Evolutionary conservation across 23 red algal genomes (phyloP).

Genomic region (Gracilaria caudata): DNA sequence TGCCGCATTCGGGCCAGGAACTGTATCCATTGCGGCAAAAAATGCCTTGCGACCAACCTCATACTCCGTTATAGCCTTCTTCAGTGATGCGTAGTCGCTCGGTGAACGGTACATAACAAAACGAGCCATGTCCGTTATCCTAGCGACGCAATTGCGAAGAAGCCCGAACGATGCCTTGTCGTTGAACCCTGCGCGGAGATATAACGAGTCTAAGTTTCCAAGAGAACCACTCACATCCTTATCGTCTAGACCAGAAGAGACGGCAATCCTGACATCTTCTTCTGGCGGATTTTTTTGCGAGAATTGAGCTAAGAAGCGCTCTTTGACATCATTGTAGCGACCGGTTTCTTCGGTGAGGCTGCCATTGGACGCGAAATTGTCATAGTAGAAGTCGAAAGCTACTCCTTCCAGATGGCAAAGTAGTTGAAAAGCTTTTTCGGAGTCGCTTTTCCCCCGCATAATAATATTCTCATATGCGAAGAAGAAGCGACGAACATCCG

Average conservation of each 20-base stretch:
- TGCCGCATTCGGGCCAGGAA: neutral
- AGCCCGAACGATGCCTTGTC: neutral
- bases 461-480: constrained; percentile 8
- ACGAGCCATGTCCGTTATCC: neutral
- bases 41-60: neutral
- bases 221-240: no score
- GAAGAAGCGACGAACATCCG: constrained; percentile 17
- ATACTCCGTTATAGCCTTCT: neutral
- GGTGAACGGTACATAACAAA: neutral
- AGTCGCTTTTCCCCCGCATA: neutral
- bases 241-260: no score
- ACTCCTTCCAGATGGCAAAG: constrained; percentile 3
- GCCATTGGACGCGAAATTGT: no score
- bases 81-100: neutral
- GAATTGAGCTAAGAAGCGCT: no score
- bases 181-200: neutral
- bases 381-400: no score
- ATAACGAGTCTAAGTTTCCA: no score
- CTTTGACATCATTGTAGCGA: no score
- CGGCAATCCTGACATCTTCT: no score
- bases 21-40: neutral
- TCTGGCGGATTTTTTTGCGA: no score
- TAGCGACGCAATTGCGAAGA: neutral
- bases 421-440: neutral
- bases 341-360: no score